Percentiles rank a stretch among this genome's conserved stretches.
Evolutionary conservation across 2,329 filamentous ascomycete species (phyloP).

Genomic region (Paraphoma sp.): DNA sequence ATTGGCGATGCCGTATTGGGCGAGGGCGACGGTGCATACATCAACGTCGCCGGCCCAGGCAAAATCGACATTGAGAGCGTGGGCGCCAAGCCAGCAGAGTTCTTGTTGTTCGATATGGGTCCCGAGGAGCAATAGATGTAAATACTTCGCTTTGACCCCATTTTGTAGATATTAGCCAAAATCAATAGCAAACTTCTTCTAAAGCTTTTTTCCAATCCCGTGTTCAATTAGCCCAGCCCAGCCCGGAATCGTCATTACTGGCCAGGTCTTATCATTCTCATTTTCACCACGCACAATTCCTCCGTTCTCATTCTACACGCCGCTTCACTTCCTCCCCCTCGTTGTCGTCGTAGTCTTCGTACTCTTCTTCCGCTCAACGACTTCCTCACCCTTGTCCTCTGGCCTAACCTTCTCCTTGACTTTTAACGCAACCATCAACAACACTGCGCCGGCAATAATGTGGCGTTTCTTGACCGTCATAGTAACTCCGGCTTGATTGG

Average conservation of each 20-base stretch:
- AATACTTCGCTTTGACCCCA: background rate
- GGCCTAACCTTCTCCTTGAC: background rate
- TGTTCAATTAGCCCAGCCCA: too few species aligned
- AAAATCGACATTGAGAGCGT: conserved; percentile 56
- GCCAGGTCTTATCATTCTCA: too few species aligned
- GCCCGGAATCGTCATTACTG: too few species aligned
- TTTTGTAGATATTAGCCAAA: background rate
- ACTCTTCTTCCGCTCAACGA: background rate
- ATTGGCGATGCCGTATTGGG: conserved; percentile 69
- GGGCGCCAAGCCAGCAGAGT: conserved; percentile 55
- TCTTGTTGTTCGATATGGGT: conserved; percentile 59
- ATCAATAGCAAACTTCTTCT: background rate
- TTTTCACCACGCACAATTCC: too few species aligned
- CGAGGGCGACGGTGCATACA: conserved; percentile 83
- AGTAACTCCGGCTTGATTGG: background rate
- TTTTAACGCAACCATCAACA: background rate
- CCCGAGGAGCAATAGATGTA: conserved; percentile 24
- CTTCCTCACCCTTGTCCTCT: background rate
- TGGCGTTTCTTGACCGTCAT: background rate
- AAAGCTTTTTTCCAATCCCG: too few species aligned
- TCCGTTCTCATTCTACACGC: too few species aligned
- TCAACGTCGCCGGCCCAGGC: conserved; percentile 60
- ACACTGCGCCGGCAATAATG: background rate
- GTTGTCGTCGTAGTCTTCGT: too few species aligned
- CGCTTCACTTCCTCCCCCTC: too few species aligned